phyloP scores from a whole-genome alignment of 352 stramenopile genomes.

The Pythium volutum region DNA sequence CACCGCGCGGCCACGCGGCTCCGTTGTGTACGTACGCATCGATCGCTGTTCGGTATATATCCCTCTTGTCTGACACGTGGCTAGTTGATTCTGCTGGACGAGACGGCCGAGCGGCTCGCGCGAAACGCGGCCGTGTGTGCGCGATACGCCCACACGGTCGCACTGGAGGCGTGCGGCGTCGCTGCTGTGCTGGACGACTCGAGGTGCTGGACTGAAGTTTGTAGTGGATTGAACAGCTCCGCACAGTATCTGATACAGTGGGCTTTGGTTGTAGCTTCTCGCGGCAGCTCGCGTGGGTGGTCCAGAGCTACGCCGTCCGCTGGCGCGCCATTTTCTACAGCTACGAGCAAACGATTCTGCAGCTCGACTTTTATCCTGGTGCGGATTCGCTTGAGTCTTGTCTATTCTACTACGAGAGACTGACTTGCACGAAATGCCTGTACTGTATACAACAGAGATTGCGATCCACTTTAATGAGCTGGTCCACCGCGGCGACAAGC shows the following conservation, averaged over 20 bases:
- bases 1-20: constrained; percentile 16
- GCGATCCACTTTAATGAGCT: constrained; percentile 23
- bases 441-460: constrained; percentile 24
- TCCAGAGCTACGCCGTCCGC: constrained; percentile 35
- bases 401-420: background rate
- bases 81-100: constrained; percentile 44
- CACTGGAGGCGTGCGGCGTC: constrained; percentile 22
- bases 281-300: constrained; percentile 38
- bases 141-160: constrained; percentile 33
- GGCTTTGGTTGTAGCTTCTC: constrained; percentile 28
- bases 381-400: background rate
- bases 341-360: constrained; percentile 44
- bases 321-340: constrained; percentile 47
- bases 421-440: background rate
- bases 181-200: background rate
- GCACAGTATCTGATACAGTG: background rate
- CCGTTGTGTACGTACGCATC: constrained; percentile 3
- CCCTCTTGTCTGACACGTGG: background rate
- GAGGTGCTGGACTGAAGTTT: background rate
- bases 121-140: constrained; percentile 37
- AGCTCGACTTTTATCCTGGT: constrained; percentile 51
- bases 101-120: constrained; percentile 34
- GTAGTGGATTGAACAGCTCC: no score
- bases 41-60: background rate
- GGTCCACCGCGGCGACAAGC: constrained; percentile 14